Evolutionary conservation across 2,329 filamentous ascomycete genomes (phyloP).

Genomic region (Ophiosphaerella herpotricha): DNA sequence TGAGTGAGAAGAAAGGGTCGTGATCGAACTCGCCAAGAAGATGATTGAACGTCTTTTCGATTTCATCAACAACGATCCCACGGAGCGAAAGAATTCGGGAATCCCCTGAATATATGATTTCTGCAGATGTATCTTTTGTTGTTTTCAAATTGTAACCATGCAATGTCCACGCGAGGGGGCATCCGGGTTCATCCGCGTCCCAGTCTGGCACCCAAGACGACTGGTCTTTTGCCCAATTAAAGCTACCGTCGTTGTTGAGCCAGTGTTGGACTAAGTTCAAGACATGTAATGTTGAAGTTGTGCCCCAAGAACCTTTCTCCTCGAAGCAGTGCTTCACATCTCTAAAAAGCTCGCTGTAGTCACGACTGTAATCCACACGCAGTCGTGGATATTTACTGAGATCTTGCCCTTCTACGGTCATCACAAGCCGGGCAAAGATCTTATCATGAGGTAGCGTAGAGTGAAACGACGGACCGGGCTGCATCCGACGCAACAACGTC

Average conservation of each 20-base stretch:
- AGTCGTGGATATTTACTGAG: constrained; percentile 2
- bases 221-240: not conserved
- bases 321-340: constrained; percentile 8
- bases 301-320: not conserved
- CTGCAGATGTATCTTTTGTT: not conserved
- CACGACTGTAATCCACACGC: constrained; percentile 4
- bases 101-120: constrained; percentile 1
- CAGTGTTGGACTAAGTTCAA: not conserved
- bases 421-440: constrained; percentile 6
- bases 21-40: not conserved
- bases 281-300: not conserved
- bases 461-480: not conserved
- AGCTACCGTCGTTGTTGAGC: not conserved
- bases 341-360: constrained; percentile 1
- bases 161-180: not conserved
- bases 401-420: constrained; percentile 1
- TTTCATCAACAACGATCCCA: constrained; percentile 1
- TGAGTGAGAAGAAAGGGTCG: not conserved
- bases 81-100: constrained; percentile 3
- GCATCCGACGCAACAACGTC: not conserved
- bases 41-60: not conserved
- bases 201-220: constrained; percentile 7
- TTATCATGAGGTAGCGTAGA: constrained; percentile 7
- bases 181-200: not conserved
- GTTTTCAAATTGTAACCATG: not conserved